phyloP scores from a whole-genome alignment of 768 basidiomycete species.

The Mycena sanguinolenta region DNA sequence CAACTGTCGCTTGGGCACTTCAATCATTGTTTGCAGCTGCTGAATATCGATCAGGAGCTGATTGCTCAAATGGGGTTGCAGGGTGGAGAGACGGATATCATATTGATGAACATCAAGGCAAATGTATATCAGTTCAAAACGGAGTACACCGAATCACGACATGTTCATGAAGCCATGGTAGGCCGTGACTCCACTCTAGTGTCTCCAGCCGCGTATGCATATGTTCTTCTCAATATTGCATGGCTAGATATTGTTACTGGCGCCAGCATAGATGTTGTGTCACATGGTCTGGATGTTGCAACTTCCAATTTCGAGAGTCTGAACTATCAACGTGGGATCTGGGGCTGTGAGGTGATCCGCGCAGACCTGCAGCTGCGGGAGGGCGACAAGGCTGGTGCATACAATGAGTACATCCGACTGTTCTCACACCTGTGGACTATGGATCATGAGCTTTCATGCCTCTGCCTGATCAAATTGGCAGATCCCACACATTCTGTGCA shows the following conservation, averaged over 20 bases:
- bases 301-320: background rate
- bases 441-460: background rate
- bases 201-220: background rate
- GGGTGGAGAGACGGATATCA: no score
- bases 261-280: background rate
- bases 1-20: no score
- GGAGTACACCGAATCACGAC: no score
- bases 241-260: background rate
- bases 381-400: background rate
- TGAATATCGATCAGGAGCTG: no score
- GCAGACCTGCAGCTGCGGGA: background rate
- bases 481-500: background rate
- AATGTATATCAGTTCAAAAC: no score
- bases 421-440: background rate
- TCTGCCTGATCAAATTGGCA: background rate
- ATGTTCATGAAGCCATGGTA: background rate
- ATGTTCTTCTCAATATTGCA: background rate
- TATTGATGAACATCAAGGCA: no score
- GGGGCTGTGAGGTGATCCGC: background rate
- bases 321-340: background rate
- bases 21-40: no score
- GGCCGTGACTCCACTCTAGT: background rate
- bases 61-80: no score
- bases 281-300: background rate
- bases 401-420: no score